Evolutionary conservation across 176 grass and related monocot genomes (phyloP).

Genomic region (Ensete ventricosum): DNA sequence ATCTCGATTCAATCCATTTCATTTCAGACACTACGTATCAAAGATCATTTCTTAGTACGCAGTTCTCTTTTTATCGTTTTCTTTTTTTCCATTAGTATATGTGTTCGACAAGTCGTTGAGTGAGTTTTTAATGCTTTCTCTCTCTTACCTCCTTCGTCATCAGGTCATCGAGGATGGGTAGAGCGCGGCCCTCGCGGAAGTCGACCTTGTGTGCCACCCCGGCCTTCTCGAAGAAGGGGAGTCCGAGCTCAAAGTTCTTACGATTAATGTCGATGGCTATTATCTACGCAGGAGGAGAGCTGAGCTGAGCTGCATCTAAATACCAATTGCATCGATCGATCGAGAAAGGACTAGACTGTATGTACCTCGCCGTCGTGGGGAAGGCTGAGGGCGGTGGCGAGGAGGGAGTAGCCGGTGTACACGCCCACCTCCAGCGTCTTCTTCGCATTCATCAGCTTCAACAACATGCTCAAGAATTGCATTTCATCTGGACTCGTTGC

Average conservation of each 20-base stretch:
- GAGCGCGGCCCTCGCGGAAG: conserved; percentile 36
- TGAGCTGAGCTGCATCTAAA: background rate
- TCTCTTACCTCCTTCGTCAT: conserved; percentile 26
- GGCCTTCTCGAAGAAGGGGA: conserved; percentile 56
- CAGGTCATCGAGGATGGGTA: conserved; percentile 32
- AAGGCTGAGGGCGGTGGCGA: conserved; percentile 61
- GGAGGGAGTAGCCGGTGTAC: conserved; percentile 71
- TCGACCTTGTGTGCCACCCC: conserved; percentile 64
- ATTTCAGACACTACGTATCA: no score
- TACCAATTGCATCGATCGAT: background rate
- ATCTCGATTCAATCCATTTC: no score
- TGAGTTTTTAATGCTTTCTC: background rate
- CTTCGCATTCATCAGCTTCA: conserved; percentile 62
- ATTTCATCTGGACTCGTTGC: conserved; percentile 42
- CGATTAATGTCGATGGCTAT: conserved; percentile 34
- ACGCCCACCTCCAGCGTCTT: conserved; percentile 70
- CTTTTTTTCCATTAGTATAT: no score
- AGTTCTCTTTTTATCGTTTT: no score
- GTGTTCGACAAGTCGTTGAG: no score
- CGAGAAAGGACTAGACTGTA: background rate
- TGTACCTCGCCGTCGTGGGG: conserved; percentile 59
- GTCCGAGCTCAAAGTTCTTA: conserved; percentile 35
- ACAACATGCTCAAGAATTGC: conserved; percentile 44
- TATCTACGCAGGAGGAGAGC: conserved; percentile 16
- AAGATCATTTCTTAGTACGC: no score